Evolutionary conservation across 2,329 filamentous ascomycete genomes (phyloP).

Genomic region (Alternaria panax): DNA sequence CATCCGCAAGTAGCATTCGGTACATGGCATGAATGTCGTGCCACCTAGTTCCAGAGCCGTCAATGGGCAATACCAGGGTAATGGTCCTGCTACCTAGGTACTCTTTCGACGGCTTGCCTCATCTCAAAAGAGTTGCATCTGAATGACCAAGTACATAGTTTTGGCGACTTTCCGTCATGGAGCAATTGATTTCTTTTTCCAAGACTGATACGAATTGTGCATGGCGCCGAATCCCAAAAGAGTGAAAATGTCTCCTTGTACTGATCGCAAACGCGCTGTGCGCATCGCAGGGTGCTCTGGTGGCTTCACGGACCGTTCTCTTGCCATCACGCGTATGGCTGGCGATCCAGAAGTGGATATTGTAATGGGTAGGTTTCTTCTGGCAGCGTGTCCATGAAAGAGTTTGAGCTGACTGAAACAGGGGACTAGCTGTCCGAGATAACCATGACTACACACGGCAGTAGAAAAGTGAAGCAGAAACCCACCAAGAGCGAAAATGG

Average conservation of each 20-base stretch:
- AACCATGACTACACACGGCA: constrained; percentile 40
- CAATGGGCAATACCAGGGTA: constrained; percentile 13
- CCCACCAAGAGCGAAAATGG: constrained; percentile 35
- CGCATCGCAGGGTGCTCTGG: constrained; percentile 49
- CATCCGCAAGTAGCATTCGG: constrained; percentile 10
- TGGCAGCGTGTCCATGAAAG: not conserved
- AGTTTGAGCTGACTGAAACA: constrained; percentile 1
- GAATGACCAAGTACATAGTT: constrained; percentile 21
- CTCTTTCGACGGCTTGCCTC: not conserved
- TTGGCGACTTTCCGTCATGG: not conserved
- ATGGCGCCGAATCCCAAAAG: constrained; percentile 15
- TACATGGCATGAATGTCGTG: constrained; percentile 7
- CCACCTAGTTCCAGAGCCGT: not conserved
- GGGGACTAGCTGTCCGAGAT: constrained; percentile 42
- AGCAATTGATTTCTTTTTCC: not conserved
- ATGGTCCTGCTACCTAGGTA: constrained; percentile 12
- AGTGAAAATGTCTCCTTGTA: constrained; percentile 20
- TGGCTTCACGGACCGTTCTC: constrained; percentile 50
- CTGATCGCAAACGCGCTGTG: constrained; percentile 33
- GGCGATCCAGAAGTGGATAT: constrained; percentile 37
- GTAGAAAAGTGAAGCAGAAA: constrained; percentile 45
- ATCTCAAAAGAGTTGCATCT: constrained; percentile 5
- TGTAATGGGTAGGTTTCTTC: constrained; percentile 29
- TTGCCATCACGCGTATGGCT: constrained; percentile 45
- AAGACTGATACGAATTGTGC: not conserved